Base-by-base conservation (phyloP, 148 eudicot species). In the Drosera capensis region DNA sequence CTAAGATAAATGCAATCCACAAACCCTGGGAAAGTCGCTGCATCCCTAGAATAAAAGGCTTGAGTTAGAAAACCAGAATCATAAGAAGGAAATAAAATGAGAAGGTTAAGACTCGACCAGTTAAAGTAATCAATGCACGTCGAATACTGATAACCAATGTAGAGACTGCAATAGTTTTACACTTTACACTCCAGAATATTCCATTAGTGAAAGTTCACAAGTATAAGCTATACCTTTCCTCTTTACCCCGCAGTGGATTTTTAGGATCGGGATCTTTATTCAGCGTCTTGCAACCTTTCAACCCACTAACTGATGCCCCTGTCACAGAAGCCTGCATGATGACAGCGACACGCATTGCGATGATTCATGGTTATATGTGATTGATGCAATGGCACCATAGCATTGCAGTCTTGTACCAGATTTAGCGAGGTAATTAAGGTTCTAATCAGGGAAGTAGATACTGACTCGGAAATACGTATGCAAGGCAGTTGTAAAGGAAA, bases 231-330 rank as follows among this genome's bases (percentile, higher is more conserved):
- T 15, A 88, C 97, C 97, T 90, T 65, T 88, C 84, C 72, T 90
- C 93, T 51, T 31, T 63, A 39, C 92, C 78, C 70, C 71, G 77
- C 36, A 59, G 45, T 28, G 97, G 97, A 55, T 90, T 90, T 53
- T 75, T 75, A 18, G 97, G 97, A 64, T 90, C 97, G 5, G 79
- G 79, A 54, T 71, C 87, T 67, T 90, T 90, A 71, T 84, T 84
- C 36, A 90, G 76, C 42, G 97, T 84, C 52, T 80, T 90, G 72
- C 95, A 70, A 40, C 87, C 95, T 71, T 80, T 80, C 49, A 90
- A 67, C 34, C 97, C 95, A 25, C 56, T 65, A 25, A 90, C 95
- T 14, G 82, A 70, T 30, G 83, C 83, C 22, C 78, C 85, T 8
- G 78, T 46, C 29, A 69, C 78, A 20, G 87, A 68, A 54, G 93